Conservation (phyloP, 73 alveolate genomes). For the Durusdinium trenchii region DNA sequence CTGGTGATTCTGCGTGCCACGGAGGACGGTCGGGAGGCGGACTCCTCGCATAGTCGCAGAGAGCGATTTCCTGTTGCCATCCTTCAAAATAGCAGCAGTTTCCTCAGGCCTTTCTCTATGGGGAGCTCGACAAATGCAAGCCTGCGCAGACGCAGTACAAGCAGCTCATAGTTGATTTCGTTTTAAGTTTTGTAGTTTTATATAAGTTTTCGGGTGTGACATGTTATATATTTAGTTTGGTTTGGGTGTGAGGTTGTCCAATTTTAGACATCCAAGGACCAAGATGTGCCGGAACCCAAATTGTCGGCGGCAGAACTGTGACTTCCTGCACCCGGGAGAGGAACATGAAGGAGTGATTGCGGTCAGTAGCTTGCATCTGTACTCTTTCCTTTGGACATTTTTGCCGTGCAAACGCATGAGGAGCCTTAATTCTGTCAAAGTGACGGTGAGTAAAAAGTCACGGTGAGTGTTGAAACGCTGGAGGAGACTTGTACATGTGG, state of each 20-base stretch:
- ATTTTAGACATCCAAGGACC: too few species aligned
- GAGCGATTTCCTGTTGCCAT: background rate
- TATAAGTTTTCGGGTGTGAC: too few species aligned
- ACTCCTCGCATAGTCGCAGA: background rate
- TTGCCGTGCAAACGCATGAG: background rate
- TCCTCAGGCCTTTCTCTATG: slow-evolving; percentile 35
- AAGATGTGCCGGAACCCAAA: slow-evolving; percentile 1
- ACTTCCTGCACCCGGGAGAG: slow-evolving; percentile 57
- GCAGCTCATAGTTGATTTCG: too few species aligned
- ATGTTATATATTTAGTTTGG: too few species aligned
- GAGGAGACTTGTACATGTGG: background rate
- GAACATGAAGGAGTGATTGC: background rate
- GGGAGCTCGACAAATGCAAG: background rate
- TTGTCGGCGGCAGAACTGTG: slow-evolving; percentile 35
- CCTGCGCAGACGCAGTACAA: slow-evolving; percentile 23
- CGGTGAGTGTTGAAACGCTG: background rate
- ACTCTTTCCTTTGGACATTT: too few species aligned
- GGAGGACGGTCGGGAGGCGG: slow-evolving; percentile 60
- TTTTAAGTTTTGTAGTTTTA: too few species aligned
- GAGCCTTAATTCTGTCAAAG: background rate
- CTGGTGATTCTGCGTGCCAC: slow-evolving; percentile 42
- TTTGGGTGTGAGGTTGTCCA: too few species aligned
- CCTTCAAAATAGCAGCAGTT: background rate
- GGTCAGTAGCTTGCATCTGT: too few species aligned
- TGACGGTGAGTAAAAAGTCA: background rate